These are phyloP conservation scores for Azolla pinnata DNA, from an alignment of 75 land plant genomes.

Conservation along the genomic window DNA sequence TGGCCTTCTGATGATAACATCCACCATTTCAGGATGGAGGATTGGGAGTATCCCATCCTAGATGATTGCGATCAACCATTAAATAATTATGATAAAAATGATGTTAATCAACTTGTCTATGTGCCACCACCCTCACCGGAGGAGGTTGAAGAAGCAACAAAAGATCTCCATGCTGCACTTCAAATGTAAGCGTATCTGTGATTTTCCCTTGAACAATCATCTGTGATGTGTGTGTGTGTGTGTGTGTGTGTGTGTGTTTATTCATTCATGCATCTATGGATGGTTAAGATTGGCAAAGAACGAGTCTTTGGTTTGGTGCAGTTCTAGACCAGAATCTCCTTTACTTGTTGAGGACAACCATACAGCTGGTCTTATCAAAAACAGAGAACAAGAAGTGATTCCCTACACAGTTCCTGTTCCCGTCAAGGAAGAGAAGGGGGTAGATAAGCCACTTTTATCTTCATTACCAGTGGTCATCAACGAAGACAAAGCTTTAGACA, in stretches of 20 bases:
- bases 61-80: too few species aligned
- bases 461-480: not conserved
- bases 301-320: not conserved
- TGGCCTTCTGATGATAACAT: not conserved
- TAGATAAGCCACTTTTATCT: not conserved
- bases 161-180: constrained; percentile 2
- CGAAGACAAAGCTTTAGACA: not conserved
- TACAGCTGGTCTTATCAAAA: not conserved
- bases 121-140: not conserved
- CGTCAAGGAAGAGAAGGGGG: not conserved
- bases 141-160: constrained; percentile 3
- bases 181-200: not conserved
- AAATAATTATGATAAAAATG: too few species aligned
- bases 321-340: not conserved
- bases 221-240: not conserved
- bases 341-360: not conserved
- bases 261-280: not conserved
- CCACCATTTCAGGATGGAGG: not conserved
- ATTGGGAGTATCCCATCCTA: too few species aligned
- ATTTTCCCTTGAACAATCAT: not conserved
- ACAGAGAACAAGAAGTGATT: not conserved
- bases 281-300: not conserved
- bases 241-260: not conserved
- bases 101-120: not conserved
- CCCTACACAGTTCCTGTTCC: not conserved